A percentile compares a stretch with the other conserved stretches of the same genome.
Evolutionary conservation across 441 rosid species (phyloP).

Genomic region (Adansonia rubrostipa): DNA sequence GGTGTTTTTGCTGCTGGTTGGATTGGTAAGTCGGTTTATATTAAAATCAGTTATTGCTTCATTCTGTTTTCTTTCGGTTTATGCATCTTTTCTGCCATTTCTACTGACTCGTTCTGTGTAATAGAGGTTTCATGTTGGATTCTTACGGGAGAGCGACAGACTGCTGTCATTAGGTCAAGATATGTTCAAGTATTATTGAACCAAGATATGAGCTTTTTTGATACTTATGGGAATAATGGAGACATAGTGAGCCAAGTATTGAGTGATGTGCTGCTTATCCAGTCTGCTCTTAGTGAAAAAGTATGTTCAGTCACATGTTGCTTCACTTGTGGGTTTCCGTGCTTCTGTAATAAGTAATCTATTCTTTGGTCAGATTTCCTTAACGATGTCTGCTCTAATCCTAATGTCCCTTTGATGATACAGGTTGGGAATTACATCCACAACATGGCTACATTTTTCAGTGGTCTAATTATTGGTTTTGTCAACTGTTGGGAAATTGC

Average conservation of each 20-base stretch:
- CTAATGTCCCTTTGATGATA: conserved; percentile 33
- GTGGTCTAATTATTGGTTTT: conserved; percentile 89
- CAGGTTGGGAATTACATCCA: conserved; percentile 99
- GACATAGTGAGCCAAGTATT: conserved; percentile 99
- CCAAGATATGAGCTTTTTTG: conserved; percentile 99
- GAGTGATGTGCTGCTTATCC: conserved; percentile 97
- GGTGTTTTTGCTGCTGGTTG: conserved; percentile 94
- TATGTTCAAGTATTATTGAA: conserved; percentile 93
- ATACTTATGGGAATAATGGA: conserved; percentile 95
- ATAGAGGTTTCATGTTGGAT: conserved; percentile 99
- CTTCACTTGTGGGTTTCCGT: conserved; percentile 25
- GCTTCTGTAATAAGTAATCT: conserved; percentile 19
- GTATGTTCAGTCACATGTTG: conserved; percentile 45
- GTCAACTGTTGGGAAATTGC: conserved; percentile 98
- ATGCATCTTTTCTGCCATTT: conserved; percentile 30
- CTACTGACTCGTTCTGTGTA: conserved; percentile 47
- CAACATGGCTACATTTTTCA: conserved; percentile 97
- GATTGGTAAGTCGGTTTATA: conserved; percentile 69
- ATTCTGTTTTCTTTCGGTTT: conserved; percentile 23
- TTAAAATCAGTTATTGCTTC: conserved; percentile 19
- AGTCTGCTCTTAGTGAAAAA: conserved; percentile 97
- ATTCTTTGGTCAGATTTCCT: conserved; percentile 18
- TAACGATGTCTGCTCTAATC: conserved; percentile 28
- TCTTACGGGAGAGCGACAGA: conserved; percentile 96
- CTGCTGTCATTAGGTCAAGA: conserved; percentile 94